Percentiles rank a stretch among this genome's conserved stretches.
These are phyloP conservation scores for Psidium guajava DNA, from an alignment of 345 rosid species.

Conservation along the genomic window DNA sequence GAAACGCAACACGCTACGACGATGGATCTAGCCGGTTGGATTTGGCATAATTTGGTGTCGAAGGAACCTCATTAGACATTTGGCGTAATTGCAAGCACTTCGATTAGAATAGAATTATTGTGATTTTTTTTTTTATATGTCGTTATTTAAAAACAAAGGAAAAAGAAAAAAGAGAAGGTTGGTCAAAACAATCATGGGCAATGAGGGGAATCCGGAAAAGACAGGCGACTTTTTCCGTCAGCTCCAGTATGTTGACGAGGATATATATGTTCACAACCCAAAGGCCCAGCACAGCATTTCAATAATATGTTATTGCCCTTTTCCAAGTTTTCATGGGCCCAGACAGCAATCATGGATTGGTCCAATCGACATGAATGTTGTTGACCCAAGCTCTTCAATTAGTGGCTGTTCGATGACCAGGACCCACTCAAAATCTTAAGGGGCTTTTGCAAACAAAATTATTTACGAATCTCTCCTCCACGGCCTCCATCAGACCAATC, in stretches of 20 bases:
- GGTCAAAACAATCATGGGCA: background rate
- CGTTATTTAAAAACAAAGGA: background rate
- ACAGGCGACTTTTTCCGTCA: background rate
- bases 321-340: background rate
- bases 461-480: too few relatives aligned
- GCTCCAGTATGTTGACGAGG: background rate
- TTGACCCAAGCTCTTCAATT: background rate
- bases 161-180: background rate
- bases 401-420: background rate
- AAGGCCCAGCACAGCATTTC: background rate
- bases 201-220: background rate
- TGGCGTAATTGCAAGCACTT: background rate
- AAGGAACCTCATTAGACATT: background rate
- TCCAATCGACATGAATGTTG: background rate
- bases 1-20: background rate
- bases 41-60: background rate
- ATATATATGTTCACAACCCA: background rate
- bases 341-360: background rate
- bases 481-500: background rate
- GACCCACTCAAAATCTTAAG: background rate
- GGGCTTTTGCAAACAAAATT: background rate
- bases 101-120: background rate
- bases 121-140: background rate
- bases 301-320: background rate
- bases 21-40: fast-evolving